Evolutionary conservation across 176 grass and related monocot species (phyloP), one percentile per base, ranked within the genome.

Genomic region (Rhynchospora tenuis): DNA sequence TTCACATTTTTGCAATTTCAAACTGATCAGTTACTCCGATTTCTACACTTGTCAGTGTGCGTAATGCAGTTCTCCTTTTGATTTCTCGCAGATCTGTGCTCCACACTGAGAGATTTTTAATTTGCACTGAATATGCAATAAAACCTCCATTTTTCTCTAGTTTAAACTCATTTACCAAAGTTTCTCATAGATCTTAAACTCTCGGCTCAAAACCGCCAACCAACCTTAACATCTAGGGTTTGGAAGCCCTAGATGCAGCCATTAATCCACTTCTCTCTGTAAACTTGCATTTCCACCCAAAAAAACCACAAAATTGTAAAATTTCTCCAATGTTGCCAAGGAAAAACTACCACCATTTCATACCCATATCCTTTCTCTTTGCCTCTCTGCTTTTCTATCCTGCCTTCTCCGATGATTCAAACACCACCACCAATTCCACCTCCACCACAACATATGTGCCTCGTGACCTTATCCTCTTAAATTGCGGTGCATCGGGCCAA

Each of bases 391-490:
- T 80, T 51, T 19, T 59, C 23, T 62, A 55, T 33, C 50, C 78
- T 42, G 26, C 10, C 56, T 22, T 80, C 24, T 42, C 78, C 20
- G 78, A 55, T 10, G 54, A 58, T 12, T 59, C 78, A n/a, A 80
- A 80, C 56, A 20, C 78, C 78, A 80, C 74, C 20, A 72, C 38
- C 71, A 74, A 74, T 46, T 74, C 70, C 38, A 74, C 70, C 38
- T 43, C 52, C 55, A 61, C 66, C 17, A 42, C 54, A 10, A 43
- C 88, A 62, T 97, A 93, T 69, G 64, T 76, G 61, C 94, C 87
- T 14, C 79, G 89, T 22, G 92, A 94, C 80, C 85, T 88, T 74
- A 97, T 97, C 88, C 90, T 94, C 69, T 73, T 97, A 70, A 85
- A 91, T 81, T 97, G 94, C 79, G 94, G 94, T 59, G 84, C 92